These are phyloP conservation scores for Mycena olivaceomarginata DNA, from an alignment of 768 basidiomycete species.

Conservation along the genomic window DNA sequence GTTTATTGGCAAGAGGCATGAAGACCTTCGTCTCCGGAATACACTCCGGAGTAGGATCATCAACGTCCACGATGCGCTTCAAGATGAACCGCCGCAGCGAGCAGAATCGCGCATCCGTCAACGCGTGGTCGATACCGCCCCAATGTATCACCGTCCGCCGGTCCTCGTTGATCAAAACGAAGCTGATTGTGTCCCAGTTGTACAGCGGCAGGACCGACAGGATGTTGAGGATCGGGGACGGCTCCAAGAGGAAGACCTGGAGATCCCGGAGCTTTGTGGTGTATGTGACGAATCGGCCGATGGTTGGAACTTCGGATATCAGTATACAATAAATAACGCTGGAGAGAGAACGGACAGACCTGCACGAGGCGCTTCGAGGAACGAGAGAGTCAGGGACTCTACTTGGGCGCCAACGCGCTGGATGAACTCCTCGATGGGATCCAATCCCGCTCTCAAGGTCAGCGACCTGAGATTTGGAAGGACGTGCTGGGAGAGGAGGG, in stretches of 20 bases:
- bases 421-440: conserved; percentile 10
- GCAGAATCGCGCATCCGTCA: neutral
- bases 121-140: neutral
- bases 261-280: neutral
- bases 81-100: conserved; percentile 2
- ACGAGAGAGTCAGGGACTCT: conserved; percentile 2
- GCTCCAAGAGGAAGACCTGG: conserved; percentile 1
- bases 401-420: neutral
- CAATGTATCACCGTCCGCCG: neutral
- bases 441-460: conserved; percentile 5
- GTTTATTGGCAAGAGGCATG: neutral
- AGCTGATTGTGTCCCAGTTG: conserved; percentile 4
- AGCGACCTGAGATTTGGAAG: neutral
- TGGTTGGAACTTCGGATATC: neutral
- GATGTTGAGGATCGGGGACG: conserved; percentile 7
- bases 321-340: neutral
- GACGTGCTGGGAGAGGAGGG: neutral
- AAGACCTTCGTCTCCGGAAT: neutral
- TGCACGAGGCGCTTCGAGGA: neutral
- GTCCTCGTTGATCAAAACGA: conserved; percentile 1
- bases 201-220: neutral
- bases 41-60: neutral
- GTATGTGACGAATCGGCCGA: conserved; percentile 1
- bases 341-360: neutral
- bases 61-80: neutral